phyloP scores from a whole-genome alignment of 495 filamentous ascomycete genomes.

The Neurospora africana region DNA sequence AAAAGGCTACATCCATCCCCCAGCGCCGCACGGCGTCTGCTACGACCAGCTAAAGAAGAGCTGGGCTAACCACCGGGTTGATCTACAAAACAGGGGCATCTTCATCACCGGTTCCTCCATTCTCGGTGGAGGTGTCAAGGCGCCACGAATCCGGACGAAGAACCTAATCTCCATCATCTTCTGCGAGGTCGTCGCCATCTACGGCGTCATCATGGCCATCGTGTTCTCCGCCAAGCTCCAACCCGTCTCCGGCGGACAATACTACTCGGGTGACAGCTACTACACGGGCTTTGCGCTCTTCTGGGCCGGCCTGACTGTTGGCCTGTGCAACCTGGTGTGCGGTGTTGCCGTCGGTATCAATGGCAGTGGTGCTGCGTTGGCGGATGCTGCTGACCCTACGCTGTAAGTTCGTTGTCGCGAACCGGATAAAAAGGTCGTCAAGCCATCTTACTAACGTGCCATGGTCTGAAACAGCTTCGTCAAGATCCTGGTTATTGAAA shows the following conservation, averaged over 20 bases:
- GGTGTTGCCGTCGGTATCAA: conserved; percentile 97
- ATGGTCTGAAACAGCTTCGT: conserved; percentile 58
- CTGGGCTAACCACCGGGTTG: neutral
- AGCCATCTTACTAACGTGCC: conserved; percentile 12
- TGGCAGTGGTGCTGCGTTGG: conserved; percentile 88
- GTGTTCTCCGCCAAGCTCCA: conserved; percentile 85
- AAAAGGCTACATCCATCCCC: neutral
- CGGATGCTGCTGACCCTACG: conserved; percentile 86
- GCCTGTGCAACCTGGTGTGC: conserved; percentile 89
- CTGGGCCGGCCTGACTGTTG: conserved; percentile 90
- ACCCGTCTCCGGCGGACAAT: conserved; percentile 48
- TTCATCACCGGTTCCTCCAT: conserved; percentile 99
- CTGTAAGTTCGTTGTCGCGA: conserved; percentile 49
- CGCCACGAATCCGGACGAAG: conserved; percentile 95
- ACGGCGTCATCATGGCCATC: conserved; percentile 99
- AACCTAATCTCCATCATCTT: conserved; percentile 99
- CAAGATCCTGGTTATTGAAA: conserved; percentile 97
- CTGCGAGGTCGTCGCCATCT: conserved; percentile 99
- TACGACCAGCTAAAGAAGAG: neutral
- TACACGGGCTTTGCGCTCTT: conserved; percentile 97
- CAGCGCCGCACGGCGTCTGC: neutral
- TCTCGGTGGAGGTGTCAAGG: conserved; percentile 89
- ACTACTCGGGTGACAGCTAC: conserved; percentile 64
- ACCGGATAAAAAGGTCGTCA: neutral
- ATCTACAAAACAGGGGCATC: conserved; percentile 63